A percentile compares a stretch with the other conserved stretches of the same genome.
Conservation (phyloP, 495 filamentous ascomycete genomes). For the Penicillium longicatenatum region DNA sequence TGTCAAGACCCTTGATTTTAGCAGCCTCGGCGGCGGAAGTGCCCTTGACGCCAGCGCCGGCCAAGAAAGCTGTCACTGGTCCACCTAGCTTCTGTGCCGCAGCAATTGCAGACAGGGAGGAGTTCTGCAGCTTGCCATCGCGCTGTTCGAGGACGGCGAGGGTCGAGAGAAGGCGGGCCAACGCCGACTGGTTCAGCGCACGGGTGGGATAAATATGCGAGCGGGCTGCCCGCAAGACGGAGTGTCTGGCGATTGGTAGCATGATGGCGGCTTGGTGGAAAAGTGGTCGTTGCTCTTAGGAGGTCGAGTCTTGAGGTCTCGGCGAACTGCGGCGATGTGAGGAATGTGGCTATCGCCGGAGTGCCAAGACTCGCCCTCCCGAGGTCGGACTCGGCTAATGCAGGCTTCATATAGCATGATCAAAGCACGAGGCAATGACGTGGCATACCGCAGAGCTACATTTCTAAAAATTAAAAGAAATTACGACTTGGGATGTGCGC, state of each 20-base stretch:
- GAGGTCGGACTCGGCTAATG: conserved; percentile 50
- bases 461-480: too few relatives aligned
- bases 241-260: conserved; percentile 47
- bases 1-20: conserved; percentile 86
- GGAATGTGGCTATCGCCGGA: conserved; percentile 35
- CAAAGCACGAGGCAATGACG: conserved; percentile 7
- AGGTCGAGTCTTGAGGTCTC: conserved; percentile 25
- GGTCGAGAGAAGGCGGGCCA: conserved; percentile 78
- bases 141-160: conserved; percentile 92
- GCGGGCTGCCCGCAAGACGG: conserved; percentile 52
- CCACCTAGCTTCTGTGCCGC: conserved; percentile 88
- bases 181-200: conserved; percentile 41
- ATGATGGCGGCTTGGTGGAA: conserved; percentile 27
- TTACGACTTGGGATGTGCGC: background rate
- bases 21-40: conserved; percentile 82
- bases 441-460: background rate
- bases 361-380: conserved; percentile 33
- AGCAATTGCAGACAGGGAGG: conserved; percentile 82
- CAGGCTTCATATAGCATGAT: conserved; percentile 26
- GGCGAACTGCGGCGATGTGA: conserved; percentile 35
- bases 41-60: conserved; percentile 74
- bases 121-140: conserved; percentile 80
- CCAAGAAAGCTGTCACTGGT: conserved; percentile 81
- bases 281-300: conserved; percentile 12
- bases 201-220: conserved; percentile 39